Evolutionary conservation across 495 filamentous ascomycete species (phyloP).

Genomic region (Penicillium canescens): DNA sequence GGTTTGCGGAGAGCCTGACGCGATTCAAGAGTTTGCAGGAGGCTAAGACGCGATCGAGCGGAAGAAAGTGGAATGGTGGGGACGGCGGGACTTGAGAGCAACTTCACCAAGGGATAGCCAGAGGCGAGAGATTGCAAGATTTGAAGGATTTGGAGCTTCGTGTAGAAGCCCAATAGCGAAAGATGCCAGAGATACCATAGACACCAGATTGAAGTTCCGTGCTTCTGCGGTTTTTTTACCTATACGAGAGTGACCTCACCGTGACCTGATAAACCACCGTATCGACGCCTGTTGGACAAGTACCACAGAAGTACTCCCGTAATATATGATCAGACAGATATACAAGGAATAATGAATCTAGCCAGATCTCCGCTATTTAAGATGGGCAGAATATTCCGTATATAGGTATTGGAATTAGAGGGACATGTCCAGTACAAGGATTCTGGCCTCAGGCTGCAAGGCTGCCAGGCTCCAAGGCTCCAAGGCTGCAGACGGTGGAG

Average conservation of each 20-base stretch:
- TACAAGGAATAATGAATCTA: no score
- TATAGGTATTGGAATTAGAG: no score
- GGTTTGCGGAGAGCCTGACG: background rate
- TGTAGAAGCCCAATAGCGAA: no score
- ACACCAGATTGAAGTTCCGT: no score
- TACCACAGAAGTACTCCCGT: background rate
- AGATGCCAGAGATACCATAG: no score
- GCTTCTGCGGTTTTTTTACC: background rate
- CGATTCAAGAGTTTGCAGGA: constrained; percentile 13
- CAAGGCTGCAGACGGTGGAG: no score
- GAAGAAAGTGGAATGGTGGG: constrained; percentile 14
- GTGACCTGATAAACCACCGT: background rate
- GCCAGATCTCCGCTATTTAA: no score
- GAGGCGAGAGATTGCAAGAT: background rate
- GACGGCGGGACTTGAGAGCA: background rate
- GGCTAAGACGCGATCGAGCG: constrained; percentile 14
- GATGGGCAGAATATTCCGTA: no score
- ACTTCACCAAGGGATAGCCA: constrained; percentile 8
- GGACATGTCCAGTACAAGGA: no score
- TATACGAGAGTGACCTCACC: constrained; percentile 2
- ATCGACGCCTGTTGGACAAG: background rate
- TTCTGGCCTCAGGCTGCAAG: no score
- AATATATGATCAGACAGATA: no score
- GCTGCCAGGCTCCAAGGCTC: no score
- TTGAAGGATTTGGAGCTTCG: background rate